phyloP scores from a whole-genome alignment of 2,329 filamentous ascomycete species.

The Atkinsonella hypoxylon region DNA sequence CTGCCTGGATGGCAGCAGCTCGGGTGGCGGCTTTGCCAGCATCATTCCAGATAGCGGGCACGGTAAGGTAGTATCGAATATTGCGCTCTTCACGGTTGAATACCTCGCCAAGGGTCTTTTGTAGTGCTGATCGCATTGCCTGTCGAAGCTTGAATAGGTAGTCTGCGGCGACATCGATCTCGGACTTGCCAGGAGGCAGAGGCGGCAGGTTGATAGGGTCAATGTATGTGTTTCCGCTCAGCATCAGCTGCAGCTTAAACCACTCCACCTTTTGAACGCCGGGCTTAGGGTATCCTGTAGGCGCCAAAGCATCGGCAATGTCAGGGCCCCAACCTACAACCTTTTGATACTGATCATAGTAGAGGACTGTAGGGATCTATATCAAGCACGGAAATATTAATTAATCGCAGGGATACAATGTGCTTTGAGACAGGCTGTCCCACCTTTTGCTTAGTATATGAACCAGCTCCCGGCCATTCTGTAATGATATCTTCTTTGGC shows the following conservation, averaged over 20 bases:
- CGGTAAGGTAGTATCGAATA: slow-evolving; percentile 93
- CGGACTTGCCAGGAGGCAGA: slow-evolving; percentile 92
- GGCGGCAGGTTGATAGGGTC: slow-evolving; percentile 98
- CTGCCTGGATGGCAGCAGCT: slow-evolving; percentile 91
- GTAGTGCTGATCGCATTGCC: slow-evolving; percentile 88
- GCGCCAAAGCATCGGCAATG: slow-evolving; percentile 91
- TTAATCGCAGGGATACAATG: not conserved
- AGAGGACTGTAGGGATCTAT: slow-evolving; percentile 96
- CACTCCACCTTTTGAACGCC: slow-evolving; percentile 98
- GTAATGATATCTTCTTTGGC: slow-evolving; percentile 98
- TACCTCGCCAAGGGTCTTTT: slow-evolving; percentile 93
- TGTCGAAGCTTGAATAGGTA: slow-evolving; percentile 97
- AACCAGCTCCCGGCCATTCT: slow-evolving; percentile 95
- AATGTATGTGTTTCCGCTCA: slow-evolving; percentile 97
- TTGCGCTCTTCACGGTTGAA: slow-evolving; percentile 98
- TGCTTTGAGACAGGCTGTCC: slow-evolving; percentile 7
- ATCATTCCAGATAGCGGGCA: slow-evolving; percentile 99
- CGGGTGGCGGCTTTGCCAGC: slow-evolving; percentile 94
- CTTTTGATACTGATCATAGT: slow-evolving; percentile 99
- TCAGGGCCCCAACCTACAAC: slow-evolving; percentile 99
- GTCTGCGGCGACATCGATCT: slow-evolving; percentile 98
- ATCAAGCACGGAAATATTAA: not conserved
- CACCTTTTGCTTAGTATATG: slow-evolving; percentile 98
- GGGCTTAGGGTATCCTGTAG: slow-evolving; percentile 93
- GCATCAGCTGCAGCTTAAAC: slow-evolving; percentile 99